Evolutionary conservation across 148 eudicot species (phyloP), one percentile per base, ranked within the genome.

Genomic region (Tetragonia tetragonoides): DNA sequence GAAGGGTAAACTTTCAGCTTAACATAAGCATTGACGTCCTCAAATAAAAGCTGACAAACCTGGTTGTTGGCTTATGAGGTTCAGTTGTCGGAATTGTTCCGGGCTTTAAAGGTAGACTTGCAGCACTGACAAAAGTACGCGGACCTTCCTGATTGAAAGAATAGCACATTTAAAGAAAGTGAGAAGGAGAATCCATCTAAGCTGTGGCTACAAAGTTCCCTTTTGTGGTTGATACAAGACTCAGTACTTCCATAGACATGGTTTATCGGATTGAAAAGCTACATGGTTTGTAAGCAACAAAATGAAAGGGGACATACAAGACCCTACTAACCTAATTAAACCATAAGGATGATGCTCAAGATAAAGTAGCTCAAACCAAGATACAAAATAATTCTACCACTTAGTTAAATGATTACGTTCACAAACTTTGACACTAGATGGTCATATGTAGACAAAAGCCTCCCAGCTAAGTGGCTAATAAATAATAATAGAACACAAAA

Each of bases 111-210:
- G 99, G 97, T 69, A 91, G 81, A 83, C 87, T 91, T 41, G 92
- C 49, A 41, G 97, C 97, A 74, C 97, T 93, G 24, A 91, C 93
- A 87, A 95, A 95, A 68, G 77, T 83, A 16, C 83, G 81, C 3
- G 99, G 97, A 81, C 97, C 99, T 66, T 90, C 99, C 99, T 95
- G 83, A 74, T 74, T 11, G 49, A 57, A 66, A 17, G 66, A 46
- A 60, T 44, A 5, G 69, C 59, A 24, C 47, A 40, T 59, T 1
- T 9, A 54, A 68, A 70, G 54, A 23, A 42, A 34, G 21, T 56
- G 37, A 57, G n/a, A 16, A 47, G 28, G 28, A 60, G 23, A 17
- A 59, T 60, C 28, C 64, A 60, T 60, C 64, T 15, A 15, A 56
- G 60, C 28, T 59, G n/a, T 20, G n/a, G 64, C 3, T 60, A 60